phyloP scores from a whole-genome alignment of 257 asterid species.

The Phtheirospermum japonicum region DNA sequence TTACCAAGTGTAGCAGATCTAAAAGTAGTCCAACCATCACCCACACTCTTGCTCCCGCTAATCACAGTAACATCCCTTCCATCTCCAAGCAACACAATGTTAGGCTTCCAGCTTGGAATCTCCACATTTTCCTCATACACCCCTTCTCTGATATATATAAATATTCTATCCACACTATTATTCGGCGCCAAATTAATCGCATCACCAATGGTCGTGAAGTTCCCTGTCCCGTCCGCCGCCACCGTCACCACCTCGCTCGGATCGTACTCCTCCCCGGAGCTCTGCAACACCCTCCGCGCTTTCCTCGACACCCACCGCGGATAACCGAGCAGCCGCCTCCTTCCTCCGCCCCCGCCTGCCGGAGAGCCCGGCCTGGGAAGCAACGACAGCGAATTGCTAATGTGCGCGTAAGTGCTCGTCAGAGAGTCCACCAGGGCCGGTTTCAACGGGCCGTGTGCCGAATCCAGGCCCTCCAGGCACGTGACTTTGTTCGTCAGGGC shows the following conservation, averaged over 20 bases:
- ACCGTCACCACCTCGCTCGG: constrained; percentile 50
- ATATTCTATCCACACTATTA: constrained; percentile 50
- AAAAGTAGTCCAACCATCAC: constrained; percentile 88
- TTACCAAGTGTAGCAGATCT: constrained; percentile 93
- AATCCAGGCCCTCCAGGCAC: constrained; percentile 68
- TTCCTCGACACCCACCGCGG: constrained; percentile 60
- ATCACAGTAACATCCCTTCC: constrained; percentile 65
- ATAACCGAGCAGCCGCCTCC: constrained; percentile 58
- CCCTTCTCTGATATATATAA: constrained; percentile 59
- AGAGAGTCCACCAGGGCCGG: constrained; percentile 43
- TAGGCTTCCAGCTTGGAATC: constrained; percentile 71
- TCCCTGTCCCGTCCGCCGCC: constrained; percentile 74
- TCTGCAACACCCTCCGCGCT: constrained; percentile 46
- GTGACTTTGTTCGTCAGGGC: constrained; percentile 70
- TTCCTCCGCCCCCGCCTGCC: neutral
- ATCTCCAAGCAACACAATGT: constrained; percentile 80
- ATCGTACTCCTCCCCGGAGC: constrained; percentile 43
- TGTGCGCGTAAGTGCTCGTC: constrained; percentile 41
- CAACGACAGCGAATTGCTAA: constrained; percentile 64
- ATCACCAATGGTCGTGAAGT: constrained; percentile 50
- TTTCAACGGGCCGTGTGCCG: constrained; percentile 60
- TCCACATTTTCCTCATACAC: constrained; percentile 74
- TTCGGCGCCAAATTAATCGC: constrained; percentile 67
- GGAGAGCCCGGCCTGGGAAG: constrained; percentile 32
- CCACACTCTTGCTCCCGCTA: constrained; percentile 56